Percentiles rank a stretch among this genome's conserved stretches.
These are phyloP conservation scores for Coemansia sp. DNA, from an alignment of 371 early-diverging fungal species.

Conservation along the genomic window DNA sequence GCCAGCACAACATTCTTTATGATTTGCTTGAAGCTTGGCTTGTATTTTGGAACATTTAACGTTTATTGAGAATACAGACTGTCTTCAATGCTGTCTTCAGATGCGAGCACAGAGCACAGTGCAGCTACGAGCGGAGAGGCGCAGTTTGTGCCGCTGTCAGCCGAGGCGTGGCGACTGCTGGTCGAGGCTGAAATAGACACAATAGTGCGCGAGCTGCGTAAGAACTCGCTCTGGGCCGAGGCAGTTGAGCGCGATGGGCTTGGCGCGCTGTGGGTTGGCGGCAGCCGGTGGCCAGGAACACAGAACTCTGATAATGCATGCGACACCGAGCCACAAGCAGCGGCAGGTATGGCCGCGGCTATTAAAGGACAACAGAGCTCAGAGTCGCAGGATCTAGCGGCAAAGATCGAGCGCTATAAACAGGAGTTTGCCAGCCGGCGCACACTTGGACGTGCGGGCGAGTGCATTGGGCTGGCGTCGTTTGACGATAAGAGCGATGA, in stretches of 20 bases:
- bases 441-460: slow-evolving; percentile 50
- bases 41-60: too few relatives aligned
- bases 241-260: slow-evolving; percentile 50
- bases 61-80: too few relatives aligned
- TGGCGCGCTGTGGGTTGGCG: slow-evolving; percentile 54
- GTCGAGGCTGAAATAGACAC: slow-evolving; percentile 52
- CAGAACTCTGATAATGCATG: background rate
- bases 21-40: background rate
- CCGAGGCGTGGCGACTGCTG: slow-evolving; percentile 48
- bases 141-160: slow-evolving; percentile 19
- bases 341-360: background rate
- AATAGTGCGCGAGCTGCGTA: slow-evolving; percentile 53
- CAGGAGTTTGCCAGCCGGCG: slow-evolving; percentile 38
- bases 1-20: background rate
- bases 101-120: background rate
- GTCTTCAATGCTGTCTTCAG: slow-evolving; percentile 11
- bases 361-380: background rate
- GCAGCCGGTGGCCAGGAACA: slow-evolving; percentile 42
- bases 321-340: background rate
- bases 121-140: background rate
- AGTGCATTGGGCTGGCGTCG: slow-evolving; percentile 46
- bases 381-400: background rate
- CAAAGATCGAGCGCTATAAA: slow-evolving; percentile 23
- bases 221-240: slow-evolving; percentile 51
- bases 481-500: slow-evolving; percentile 45